A percentile compares a stretch with the other conserved stretches of the same genome.
Evolutionary conservation across 148 eudicot species (phyloP).

Genomic region (Euryodendron excelsum): DNA sequence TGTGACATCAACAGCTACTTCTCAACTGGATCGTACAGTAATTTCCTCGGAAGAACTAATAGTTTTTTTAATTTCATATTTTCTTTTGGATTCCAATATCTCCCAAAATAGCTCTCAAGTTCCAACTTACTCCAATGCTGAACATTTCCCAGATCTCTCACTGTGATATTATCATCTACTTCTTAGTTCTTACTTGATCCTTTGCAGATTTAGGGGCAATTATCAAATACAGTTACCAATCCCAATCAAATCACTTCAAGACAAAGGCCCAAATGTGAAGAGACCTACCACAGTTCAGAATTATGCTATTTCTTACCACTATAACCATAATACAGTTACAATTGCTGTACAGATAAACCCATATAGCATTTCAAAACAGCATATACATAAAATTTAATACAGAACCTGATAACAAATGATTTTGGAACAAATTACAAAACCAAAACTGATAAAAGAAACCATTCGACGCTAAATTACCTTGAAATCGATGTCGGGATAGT

Average conservation of each 20-base stretch:
- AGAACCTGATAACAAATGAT: too few species aligned
- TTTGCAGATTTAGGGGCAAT: not conserved
- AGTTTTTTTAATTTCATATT: not conserved
- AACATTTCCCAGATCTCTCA: not conserved
- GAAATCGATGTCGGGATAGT: constrained; percentile 56
- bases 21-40: not conserved
- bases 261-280: not conserved
- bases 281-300: not conserved
- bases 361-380: not conserved
- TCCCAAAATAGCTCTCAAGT: not conserved
- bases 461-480: constrained; percentile 40
- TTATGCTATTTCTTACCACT: too few species aligned
- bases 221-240: not conserved
- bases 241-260: not conserved
- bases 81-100: not conserved
- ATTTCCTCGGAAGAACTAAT: not conserved
- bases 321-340: not conserved
- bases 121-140: not conserved
- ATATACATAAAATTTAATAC: not conserved
- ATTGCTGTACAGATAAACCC: not conserved
- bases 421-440: not conserved
- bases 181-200: not conserved
- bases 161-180: not conserved
- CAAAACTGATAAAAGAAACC: not conserved
- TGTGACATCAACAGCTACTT: not conserved